These are phyloP conservation scores for Diaporthe aspalathi DNA, from an alignment of 2,329 filamentous ascomycete species.

Conservation along the genomic window DNA sequence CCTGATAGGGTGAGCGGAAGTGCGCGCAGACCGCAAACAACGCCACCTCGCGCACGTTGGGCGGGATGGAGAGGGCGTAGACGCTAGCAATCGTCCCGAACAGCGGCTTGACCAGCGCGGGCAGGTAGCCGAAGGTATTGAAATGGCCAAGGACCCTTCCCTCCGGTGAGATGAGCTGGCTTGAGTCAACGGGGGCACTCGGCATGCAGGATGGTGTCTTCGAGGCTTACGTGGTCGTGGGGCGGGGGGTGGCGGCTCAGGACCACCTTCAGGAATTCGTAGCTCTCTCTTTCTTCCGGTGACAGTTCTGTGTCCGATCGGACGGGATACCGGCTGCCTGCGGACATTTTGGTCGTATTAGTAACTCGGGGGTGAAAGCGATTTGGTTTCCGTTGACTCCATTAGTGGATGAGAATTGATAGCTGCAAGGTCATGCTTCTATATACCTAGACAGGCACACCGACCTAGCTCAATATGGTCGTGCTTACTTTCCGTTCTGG, in stretches of 20 bases:
- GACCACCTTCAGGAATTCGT: background rate
- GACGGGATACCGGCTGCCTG: background rate
- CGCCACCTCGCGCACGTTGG: background rate
- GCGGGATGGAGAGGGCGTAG: background rate
- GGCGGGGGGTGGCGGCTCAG: constrained; percentile 1
- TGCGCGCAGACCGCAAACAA: background rate
- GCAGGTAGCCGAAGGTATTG: background rate
- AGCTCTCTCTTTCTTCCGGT: background rate
- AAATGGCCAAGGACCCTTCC: background rate
- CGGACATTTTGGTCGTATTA: background rate
- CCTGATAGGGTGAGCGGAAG: background rate
- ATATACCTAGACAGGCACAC: background rate
- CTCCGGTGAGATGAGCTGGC: background rate
- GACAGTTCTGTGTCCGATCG: background rate
- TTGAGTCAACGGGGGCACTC: background rate
- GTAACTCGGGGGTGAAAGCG: background rate
- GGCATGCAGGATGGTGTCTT: background rate
- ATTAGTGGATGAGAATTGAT: background rate
- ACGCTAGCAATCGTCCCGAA: background rate
- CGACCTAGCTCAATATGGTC: background rate
- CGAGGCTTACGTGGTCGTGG: background rate
- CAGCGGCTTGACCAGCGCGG: background rate
- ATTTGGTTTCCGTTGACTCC: background rate
- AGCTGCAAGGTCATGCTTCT: background rate
- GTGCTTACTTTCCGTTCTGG: background rate